Evolutionary conservation across 225 moss, liverwort and hornwort species (phyloP), one percentile per base, ranked within the genome.

Genomic region (Climacium dendroides): DNA sequence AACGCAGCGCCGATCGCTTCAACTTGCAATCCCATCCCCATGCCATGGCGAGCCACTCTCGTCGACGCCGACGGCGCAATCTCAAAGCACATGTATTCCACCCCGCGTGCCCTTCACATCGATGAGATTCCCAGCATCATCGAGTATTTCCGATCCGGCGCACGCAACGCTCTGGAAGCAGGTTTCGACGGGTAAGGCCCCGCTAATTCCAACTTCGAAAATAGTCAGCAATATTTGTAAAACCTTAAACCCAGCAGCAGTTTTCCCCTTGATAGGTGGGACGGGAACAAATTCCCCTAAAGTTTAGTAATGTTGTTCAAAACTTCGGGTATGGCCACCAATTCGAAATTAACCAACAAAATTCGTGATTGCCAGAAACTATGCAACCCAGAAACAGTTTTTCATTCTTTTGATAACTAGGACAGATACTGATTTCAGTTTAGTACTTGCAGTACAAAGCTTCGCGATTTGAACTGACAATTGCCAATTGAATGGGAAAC

Each of bases 141-240:
- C 35, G 54, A 87, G 9, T 87, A 79, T 71, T 92, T 74, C 50
- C 79, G 74, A 22, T 29, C 59, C 8, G 89, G 90, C 32, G 89
- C 90, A 19, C 89, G 77, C 37, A 90, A 90, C 58, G 90, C 92
- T 29, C 64, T 89, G 34, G 89, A 85, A 43, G 92, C 92, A 53
- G 92, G 96, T 59, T 97, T 95, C 85, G 95, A 95, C 75, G 97
- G 97, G 84, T 85, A 85, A 84, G 73, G 6, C 23, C 35, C 52
- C 15, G 1, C 35, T 16, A 81, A 63, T 81, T 48, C 65, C 17
- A 14, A 26, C 65, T 81, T 81, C 35, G 63, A 52, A 50, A 23
- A 24, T 32, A 45, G 48, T 48, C 80, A 45, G 45, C 29, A 59
- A 19, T 55, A 41, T 57, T 59, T 20, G 29, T 9, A 39, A 59